Conservation (phyloP, 148 eudicot species). For the Cornus kousa region DNA sequence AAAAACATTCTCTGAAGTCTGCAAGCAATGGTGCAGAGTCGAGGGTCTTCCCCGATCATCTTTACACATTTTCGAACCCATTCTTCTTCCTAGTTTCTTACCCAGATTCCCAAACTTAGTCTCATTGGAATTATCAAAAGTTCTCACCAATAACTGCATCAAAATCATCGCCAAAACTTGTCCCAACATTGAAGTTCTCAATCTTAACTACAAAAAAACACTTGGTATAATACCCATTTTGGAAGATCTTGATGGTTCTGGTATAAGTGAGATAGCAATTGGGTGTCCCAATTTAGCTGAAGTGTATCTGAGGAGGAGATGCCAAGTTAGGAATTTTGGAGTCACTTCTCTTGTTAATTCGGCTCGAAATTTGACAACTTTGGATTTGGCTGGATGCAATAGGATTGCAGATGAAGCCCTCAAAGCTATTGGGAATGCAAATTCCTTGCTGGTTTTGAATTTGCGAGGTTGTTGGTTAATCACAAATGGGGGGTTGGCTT, state of each 20-base stretch:
- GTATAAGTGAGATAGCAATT: constrained; percentile 11
- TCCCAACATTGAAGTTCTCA: constrained; percentile 20
- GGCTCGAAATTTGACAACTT: neutral
- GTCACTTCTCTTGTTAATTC: constrained; percentile 8
- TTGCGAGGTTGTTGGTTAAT: constrained; percentile 16
- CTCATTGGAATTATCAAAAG: constrained; percentile 12
- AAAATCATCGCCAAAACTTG: constrained; percentile 16
- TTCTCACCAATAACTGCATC: neutral
- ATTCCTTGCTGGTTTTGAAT: constrained; percentile 15
- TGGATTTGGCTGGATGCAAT: constrained; percentile 19
- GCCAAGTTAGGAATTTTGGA: constrained; percentile 15
- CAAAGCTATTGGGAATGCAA: constrained; percentile 15
- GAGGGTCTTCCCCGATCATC: constrained; percentile 16
- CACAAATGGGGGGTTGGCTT: constrained; percentile 21
- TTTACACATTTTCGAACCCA: constrained; percentile 14
- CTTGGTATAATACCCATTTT: neutral
- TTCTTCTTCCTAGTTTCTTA: constrained; percentile 16
- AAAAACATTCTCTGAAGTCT: constrained; percentile 24
- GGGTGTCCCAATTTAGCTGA: constrained; percentile 9
- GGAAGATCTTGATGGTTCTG: constrained; percentile 18
- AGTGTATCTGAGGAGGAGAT: constrained; percentile 19
- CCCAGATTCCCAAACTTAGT: constrained; percentile 22
- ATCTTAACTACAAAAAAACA: constrained; percentile 8
- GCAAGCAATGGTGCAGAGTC: constrained; percentile 28
- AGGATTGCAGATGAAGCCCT: constrained; percentile 17